A percentile compares a stretch with the other conserved stretches of the same genome.
Evolutionary conservation across 1,284 basidiomycete genomes (phyloP).

Genomic region (Phylloboletellus chloephorus): DNA sequence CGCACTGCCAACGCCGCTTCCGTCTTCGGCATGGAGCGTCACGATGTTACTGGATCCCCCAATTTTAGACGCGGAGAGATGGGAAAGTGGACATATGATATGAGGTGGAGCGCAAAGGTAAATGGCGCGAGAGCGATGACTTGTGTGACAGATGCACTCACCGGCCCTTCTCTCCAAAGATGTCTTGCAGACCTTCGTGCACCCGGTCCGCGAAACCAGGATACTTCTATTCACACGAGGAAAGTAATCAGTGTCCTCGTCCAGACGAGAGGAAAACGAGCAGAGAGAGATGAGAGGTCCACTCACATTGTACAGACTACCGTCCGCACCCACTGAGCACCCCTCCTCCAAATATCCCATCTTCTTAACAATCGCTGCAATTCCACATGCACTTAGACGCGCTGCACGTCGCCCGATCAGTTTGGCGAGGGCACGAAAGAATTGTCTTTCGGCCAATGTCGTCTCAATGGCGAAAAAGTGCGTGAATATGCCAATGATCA

Average conservation of each 20-base stretch:
- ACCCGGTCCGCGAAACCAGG: conserved; percentile 87
- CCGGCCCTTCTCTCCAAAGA: conserved; percentile 92
- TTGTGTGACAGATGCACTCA: conserved; percentile 35
- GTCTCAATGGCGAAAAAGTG: conserved; percentile 95
- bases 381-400: conserved; percentile 85
- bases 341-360: conserved; percentile 88
- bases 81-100: too few species aligned
- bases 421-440: conserved; percentile 88
- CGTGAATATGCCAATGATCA: conserved; percentile 93
- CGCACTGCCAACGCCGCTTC: conserved; percentile 92
- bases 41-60: conserved; percentile 60
- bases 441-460: conserved; percentile 88
- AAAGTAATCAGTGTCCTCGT: conserved; percentile 10
- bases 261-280: not conserved
- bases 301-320: conserved; percentile 86
- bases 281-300: not conserved
- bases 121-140: not conserved
- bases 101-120: not conserved
- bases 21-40: conserved; percentile 91
- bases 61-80: not conserved
- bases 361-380: conserved; percentile 90
- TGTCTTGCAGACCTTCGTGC: conserved; percentile 83
- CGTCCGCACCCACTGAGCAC: conserved; percentile 87
- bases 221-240: conserved; percentile 74
- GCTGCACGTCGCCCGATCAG: conserved; percentile 89